Percentiles rank a stretch among this genome's conserved stretches.
phyloP scores from a whole-genome alignment of 192 early-diverging fungal genomes.

The Linnemannia elongata region DNA sequence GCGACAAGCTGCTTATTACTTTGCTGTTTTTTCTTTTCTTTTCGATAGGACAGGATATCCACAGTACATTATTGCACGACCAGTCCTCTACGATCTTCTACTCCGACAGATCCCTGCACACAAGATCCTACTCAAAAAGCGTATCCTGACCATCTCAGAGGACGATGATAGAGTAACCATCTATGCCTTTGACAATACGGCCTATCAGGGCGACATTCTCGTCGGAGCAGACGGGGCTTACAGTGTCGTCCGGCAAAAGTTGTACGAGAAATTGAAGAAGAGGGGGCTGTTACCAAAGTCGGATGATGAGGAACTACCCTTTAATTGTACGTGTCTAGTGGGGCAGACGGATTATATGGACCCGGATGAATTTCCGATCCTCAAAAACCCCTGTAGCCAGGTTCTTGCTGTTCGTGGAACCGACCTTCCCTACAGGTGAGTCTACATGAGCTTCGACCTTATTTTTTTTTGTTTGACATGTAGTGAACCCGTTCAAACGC shows the following conservation, averaged over 20 bases:
- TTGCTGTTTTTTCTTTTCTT: not conserved
- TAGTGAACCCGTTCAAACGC: not conserved
- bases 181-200: constrained; percentile 17
- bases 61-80: constrained; percentile 7
- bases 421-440: not conserved
- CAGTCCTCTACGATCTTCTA: constrained; percentile 20
- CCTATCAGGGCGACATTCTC: constrained; percentile 27
- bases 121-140: constrained; percentile 29
- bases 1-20: not conserved
- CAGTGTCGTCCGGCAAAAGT: constrained; percentile 20
- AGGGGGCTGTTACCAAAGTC: not conserved
- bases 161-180: constrained; percentile 27
- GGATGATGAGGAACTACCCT: constrained; percentile 4
- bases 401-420: not conserved
- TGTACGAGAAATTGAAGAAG: constrained; percentile 13
- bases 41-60: constrained; percentile 10
- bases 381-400: not conserved
- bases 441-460: too few species aligned
- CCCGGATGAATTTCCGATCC: constrained; percentile 7
- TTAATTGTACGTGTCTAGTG: constrained; percentile 13
- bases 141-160: constrained; percentile 7
- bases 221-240: constrained; percentile 54
- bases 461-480: not conserved
- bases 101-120: constrained; percentile 1
- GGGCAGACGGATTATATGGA: constrained; percentile 23